A percentile compares a stretch with the other conserved stretches of the same genome.
Conservation (phyloP, 306 rosid species). For the Lupinus albus region DNA sequence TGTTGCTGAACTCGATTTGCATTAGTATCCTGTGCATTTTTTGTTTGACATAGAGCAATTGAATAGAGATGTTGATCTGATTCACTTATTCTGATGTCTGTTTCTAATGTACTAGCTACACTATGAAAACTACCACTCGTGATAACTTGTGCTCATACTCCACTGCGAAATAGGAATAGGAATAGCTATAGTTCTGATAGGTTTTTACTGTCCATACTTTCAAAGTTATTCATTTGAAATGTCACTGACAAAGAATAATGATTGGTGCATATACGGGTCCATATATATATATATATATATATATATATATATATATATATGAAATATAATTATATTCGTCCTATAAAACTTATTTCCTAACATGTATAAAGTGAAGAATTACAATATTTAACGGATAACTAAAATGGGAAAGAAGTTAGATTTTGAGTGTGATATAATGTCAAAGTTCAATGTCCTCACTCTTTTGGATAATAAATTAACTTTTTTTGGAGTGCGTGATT, state of each 20-base stretch:
- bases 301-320: too few relatives aligned
- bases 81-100: slow-evolving; percentile 5
- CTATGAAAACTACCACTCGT: slow-evolving; percentile 21
- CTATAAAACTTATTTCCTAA: too few relatives aligned
- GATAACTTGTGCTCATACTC: not conserved
- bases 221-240: slow-evolving; percentile 29
- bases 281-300: too few relatives aligned
- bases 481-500: too few relatives aligned
- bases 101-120: slow-evolving; percentile 30
- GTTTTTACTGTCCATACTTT: not conserved
- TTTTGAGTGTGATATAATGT: too few relatives aligned
- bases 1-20: slow-evolving; percentile 27
- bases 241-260: slow-evolving; percentile 9
- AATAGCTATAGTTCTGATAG: not conserved
- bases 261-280: slow-evolving; percentile 5
- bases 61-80: slow-evolving; percentile 21
- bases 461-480: too few relatives aligned
- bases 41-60: slow-evolving; percentile 6
- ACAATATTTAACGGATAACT: too few relatives aligned
- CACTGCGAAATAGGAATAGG: not conserved
- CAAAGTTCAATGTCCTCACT: too few relatives aligned
- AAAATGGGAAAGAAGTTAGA: too few relatives aligned
- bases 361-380: too few relatives aligned
- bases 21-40: slow-evolving; percentile 13
- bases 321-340: too few relatives aligned